Conservation (phyloP, 192 early-diverging fungal species). For the Podila minutissima region DNA sequence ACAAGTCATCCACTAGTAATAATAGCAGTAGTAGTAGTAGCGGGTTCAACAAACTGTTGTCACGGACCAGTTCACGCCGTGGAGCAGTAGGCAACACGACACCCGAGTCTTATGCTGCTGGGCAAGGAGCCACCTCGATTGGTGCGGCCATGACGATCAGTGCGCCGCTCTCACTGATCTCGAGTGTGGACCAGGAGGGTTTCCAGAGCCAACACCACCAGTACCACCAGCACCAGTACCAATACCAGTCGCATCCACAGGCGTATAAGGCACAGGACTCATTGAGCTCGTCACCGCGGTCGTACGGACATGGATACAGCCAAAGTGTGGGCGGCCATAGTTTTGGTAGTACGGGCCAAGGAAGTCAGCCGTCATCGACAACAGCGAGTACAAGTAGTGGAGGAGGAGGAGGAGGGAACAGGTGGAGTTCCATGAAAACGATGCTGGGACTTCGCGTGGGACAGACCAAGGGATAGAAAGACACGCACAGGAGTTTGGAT, state of each 20-base stretch:
- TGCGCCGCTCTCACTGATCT: slow-evolving; percentile 19
- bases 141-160: slow-evolving; percentile 19
- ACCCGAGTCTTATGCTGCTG: neutral
- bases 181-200: neutral
- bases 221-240: neutral
- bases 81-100: neutral
- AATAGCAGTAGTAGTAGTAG: no score
- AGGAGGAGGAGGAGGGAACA: neutral
- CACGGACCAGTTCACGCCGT: slow-evolving; percentile 24
- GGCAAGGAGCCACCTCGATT: neutral
- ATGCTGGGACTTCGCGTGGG: slow-evolving; percentile 41
- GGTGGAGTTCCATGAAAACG: slow-evolving; percentile 43
- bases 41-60: slow-evolving; percentile 7
- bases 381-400: no score
- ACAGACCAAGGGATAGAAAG: slow-evolving; percentile 13
- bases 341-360: neutral
- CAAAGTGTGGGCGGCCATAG: neutral
- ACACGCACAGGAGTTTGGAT: neutral
- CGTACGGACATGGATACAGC: neutral
- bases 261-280: neutral
- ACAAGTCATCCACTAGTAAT: neutral
- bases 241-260: neutral
- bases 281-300: neutral
- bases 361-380: neutral
- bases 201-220: slow-evolving; percentile 1